Percentiles rank a stretch among this genome's conserved stretches.
Conservation (phyloP, 306 rosid genomes). For the Canavalia gladiata region DNA sequence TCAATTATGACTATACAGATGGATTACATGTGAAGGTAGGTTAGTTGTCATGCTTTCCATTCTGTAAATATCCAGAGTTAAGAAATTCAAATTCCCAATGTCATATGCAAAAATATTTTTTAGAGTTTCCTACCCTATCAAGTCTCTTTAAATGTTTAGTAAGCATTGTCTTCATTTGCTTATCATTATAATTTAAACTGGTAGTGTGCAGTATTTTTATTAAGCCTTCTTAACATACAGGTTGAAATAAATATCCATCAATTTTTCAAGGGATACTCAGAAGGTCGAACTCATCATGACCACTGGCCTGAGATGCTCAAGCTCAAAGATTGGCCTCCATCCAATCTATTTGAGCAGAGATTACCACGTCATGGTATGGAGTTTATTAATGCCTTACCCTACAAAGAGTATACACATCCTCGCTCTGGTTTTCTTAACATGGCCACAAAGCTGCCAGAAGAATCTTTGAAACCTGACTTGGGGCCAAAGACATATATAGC, state of each 20-base stretch:
- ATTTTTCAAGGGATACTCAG: slow-evolving; percentile 67
- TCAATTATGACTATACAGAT: neutral
- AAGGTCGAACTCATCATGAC: slow-evolving; percentile 53
- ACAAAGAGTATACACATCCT: slow-evolving; percentile 72
- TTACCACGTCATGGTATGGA: slow-evolving; percentile 74
- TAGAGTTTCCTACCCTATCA: neutral
- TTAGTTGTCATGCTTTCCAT: neutral
- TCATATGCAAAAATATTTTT: neutral
- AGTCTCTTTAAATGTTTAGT: neutral
- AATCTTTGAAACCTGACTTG: slow-evolving; percentile 65
- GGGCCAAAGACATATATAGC: slow-evolving; percentile 83
- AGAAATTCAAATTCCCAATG: neutral
- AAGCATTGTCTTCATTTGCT: neutral
- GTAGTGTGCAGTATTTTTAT: neutral
- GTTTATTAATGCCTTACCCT: slow-evolving; percentile 64
- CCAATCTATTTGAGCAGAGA: slow-evolving; percentile 65
- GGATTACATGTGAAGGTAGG: neutral
- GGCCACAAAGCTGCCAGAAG: slow-evolving; percentile 51
- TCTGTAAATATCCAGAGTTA: neutral
- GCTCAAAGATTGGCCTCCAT: slow-evolving; percentile 80
- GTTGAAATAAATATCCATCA: slow-evolving; percentile 68
- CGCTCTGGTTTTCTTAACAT: slow-evolving; percentile 59
- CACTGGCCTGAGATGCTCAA: slow-evolving; percentile 74
- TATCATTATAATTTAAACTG: neutral
- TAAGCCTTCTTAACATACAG: slow-evolving; percentile 50